Base-by-base conservation (phyloP, 352 stramenopile genomes). In the Elongisporangium senticosum region DNA sequence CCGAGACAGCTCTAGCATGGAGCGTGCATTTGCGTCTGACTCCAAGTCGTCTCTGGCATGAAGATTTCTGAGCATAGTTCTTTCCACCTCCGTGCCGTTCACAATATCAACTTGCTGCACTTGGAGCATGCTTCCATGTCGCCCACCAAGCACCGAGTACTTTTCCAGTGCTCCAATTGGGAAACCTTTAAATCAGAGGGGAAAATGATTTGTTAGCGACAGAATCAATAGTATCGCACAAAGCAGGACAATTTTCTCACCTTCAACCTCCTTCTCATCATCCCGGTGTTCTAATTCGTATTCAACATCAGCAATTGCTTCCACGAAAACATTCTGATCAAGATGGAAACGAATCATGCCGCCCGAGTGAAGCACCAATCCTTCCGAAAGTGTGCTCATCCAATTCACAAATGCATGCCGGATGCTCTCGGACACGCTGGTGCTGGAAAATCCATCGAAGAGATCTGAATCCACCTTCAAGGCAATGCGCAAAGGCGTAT, bases 131-230 rank as follows among this genome's bases (percentile, higher is more conserved):
- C 67, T 56, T 21, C 58, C 63, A 43, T 70, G 72, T 1, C 33
- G 65, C 10, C 69, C 65, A n/a, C 76, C 78, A 7, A 88, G 48
- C 7, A 87, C 28, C 10, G 78, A 67, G 50, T 84, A 90, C 33
- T 87, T 86, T 43, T 84, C 61, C 17, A 87, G 39, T 7, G 77
- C 78, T 4, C 81, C 78, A 39, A 69, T 62, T 4, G 81, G 81
- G 52, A 85, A 55, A 48, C 68, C 80, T 90, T 56, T 52, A 67
- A 53, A 0, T 58, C 43, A 21, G 37, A n/a, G 49, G 57, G 11
- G 1, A 37, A 55, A 55, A 6, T n/a, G 17, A 54, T 43, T 54
- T n/a, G 48, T 52, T 33, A 24, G 0, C 3, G 11, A 55, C n/a
- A 53, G 26, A 19, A 28, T 2, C 7, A n/a, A n/a, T n/a, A n/a